Percentiles rank a stretch among this genome's conserved stretches.
Conservation (phyloP, 164 flowering plant genomes). For the Piper longum region DNA sequence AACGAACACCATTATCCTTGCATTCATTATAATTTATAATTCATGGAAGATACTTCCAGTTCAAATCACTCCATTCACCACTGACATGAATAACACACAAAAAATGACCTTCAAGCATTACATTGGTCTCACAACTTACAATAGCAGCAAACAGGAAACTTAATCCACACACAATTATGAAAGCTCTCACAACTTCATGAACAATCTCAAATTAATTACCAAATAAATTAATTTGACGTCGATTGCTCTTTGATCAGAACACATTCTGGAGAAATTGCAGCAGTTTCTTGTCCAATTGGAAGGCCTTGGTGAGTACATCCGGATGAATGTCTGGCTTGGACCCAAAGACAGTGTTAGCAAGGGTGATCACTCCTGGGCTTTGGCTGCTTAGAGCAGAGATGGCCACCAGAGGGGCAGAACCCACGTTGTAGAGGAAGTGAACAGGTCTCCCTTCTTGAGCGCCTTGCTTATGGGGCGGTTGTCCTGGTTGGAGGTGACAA, state of each 20-base stretch:
- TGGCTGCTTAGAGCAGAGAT: constrained; percentile 4
- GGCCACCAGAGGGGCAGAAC: neutral
- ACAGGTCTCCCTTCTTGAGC: constrained; percentile 12
- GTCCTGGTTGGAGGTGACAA: constrained; percentile 12
- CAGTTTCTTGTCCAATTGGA: constrained; percentile 8
- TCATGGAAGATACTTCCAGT: too few relatives aligned
- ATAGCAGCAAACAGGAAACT: too few relatives aligned
- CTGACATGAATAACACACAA: too few relatives aligned
- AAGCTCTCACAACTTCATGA: too few relatives aligned
- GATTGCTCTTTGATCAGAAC: neutral
- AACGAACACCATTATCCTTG: too few relatives aligned
- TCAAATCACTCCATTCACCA: too few relatives aligned
- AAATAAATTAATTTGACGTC: too few relatives aligned
- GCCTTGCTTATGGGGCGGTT: constrained; percentile 8
- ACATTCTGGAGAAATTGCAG: constrained; percentile 1
- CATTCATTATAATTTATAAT: too few relatives aligned
- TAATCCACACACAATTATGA: too few relatives aligned
- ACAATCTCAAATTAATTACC: too few relatives aligned
- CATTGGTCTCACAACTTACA: too few relatives aligned
- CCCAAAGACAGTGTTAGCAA: constrained; percentile 5
- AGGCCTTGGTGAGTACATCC: constrained; percentile 8
- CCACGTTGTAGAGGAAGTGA: constrained; percentile 9
- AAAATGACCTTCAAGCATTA: too few relatives aligned
- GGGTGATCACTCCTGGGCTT: constrained; percentile 10
- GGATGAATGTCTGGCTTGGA: constrained; percentile 1